Conservation (phyloP, 192 early-diverging fungal species). For the Lobosporangium transversale region DNA sequence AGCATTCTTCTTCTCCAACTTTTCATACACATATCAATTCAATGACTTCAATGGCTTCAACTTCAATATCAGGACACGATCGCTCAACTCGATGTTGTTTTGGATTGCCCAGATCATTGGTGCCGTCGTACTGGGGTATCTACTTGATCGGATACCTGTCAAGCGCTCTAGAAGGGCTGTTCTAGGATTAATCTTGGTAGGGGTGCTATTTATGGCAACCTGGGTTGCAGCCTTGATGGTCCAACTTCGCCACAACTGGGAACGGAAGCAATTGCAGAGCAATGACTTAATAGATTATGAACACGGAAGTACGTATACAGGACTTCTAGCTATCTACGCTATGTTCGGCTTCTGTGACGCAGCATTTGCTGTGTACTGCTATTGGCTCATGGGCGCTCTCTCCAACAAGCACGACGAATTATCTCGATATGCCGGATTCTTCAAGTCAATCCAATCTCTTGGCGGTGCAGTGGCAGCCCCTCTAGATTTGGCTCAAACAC, state of each 20-base stretch:
- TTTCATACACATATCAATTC: constrained; percentile 80
- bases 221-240: constrained; percentile 70
- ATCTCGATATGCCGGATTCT: constrained; percentile 82
- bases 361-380: constrained; percentile 58
- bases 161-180: constrained; percentile 74
- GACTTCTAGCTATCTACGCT: constrained; percentile 25
- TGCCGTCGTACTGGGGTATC: constrained; percentile 66
- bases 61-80: constrained; percentile 75
- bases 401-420: constrained; percentile 81
- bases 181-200: constrained; percentile 60
- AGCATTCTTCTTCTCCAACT: constrained; percentile 77
- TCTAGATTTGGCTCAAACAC: constrained; percentile 61
- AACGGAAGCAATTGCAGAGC: constrained; percentile 6
- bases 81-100: constrained; percentile 77
- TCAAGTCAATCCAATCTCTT: constrained; percentile 89
- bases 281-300: constrained; percentile 33
- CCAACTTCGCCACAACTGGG: constrained; percentile 63
- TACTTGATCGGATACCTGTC: constrained; percentile 68
- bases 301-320: constrained; percentile 23
- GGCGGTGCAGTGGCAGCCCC: constrained; percentile 76
- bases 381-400: constrained; percentile 92
- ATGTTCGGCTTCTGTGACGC: constrained; percentile 54
- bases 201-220: constrained; percentile 63
- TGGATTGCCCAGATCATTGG: constrained; percentile 83
- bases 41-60: constrained; percentile 68